Evolutionary conservation across 345 rosid genomes (phyloP).

Genomic region (Murraya koenigii): DNA sequence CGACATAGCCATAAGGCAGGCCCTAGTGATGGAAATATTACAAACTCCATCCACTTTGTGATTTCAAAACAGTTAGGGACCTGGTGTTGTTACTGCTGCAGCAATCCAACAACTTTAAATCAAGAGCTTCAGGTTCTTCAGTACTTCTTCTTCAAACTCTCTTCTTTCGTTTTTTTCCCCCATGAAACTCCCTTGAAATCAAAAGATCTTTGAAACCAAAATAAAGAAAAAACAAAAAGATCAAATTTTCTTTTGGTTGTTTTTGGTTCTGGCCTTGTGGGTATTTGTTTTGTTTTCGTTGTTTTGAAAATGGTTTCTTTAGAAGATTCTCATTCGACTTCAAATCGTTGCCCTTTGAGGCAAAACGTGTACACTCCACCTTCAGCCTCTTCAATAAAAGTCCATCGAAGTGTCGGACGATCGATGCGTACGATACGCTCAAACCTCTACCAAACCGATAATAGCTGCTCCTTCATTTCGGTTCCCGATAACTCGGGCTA

Average conservation of each 20-base stretch:
- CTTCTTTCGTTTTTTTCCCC: background rate
- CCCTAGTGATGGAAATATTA: background rate
- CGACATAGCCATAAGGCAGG: background rate
- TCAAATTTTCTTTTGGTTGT: background rate
- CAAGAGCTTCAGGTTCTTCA: background rate
- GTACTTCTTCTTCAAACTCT: conserved; percentile 5
- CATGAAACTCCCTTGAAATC: conserved; percentile 24
- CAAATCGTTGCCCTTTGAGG: conserved; percentile 59
- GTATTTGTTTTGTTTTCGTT: background rate
- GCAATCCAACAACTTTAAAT: conserved; percentile 14
- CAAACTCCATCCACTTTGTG: background rate
- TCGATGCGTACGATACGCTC: conserved; percentile 95
- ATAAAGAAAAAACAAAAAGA: background rate
- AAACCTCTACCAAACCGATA: conserved; percentile 46
- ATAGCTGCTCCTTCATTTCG: conserved; percentile 45
- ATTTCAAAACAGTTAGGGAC: background rate
- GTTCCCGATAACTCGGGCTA: conserved; percentile 40
- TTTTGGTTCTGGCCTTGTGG: background rate
- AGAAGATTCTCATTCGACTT: conserved; percentile 56
- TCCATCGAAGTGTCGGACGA: conserved; percentile 63
- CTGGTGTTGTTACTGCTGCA: background rate
- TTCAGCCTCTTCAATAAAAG: conserved; percentile 38
- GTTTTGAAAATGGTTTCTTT: conserved; percentile 57
- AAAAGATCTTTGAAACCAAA: background rate
- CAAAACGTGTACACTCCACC: conserved; percentile 36